Evolutionary conservation across 192 early-diverging fungal genomes (phyloP).

Genomic region (Funneliformis geosporum): DNA sequence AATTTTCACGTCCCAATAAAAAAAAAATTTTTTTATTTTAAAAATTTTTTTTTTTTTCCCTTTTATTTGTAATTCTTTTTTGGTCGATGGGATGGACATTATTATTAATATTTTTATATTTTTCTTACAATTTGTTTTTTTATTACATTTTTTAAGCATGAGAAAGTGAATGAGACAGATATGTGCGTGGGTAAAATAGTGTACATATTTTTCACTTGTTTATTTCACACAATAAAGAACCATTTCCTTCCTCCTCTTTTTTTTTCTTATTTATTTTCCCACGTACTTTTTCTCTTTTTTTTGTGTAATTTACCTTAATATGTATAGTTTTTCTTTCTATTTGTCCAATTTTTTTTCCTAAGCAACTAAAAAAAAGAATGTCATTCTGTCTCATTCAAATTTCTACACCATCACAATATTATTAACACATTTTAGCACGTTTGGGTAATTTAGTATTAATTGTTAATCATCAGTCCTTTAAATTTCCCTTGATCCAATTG

Average conservation of each 20-base stretch:
- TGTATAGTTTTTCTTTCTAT: constrained; percentile 2
- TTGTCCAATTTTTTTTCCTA: not conserved
- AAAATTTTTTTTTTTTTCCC: not conserved
- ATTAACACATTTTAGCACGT: not conserved
- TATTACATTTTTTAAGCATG: constrained; percentile 17
- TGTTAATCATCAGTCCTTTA: not conserved
- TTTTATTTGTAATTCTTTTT: not conserved
- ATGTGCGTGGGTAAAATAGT: not conserved
- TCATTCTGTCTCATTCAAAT: not conserved
- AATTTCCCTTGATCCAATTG: not conserved
- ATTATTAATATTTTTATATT: not conserved
- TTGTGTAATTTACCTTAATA: not conserved
- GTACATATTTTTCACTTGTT: constrained; percentile 11
- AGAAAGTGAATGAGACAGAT: not conserved
- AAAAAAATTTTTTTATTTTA: not conserved
- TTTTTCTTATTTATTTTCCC: not conserved
- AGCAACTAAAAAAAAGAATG: not conserved
- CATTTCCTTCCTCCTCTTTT: constrained; percentile 7
- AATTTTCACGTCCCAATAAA: not conserved
- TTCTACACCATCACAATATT: not conserved
- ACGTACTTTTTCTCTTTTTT: not conserved
- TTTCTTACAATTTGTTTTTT: not conserved
- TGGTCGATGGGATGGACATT: constrained; percentile 26
- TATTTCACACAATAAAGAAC: not conserved
- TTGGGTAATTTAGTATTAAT: not conserved